Conservation (phyloP, 805 yeast species). For the Candida boleticola region DNA sequence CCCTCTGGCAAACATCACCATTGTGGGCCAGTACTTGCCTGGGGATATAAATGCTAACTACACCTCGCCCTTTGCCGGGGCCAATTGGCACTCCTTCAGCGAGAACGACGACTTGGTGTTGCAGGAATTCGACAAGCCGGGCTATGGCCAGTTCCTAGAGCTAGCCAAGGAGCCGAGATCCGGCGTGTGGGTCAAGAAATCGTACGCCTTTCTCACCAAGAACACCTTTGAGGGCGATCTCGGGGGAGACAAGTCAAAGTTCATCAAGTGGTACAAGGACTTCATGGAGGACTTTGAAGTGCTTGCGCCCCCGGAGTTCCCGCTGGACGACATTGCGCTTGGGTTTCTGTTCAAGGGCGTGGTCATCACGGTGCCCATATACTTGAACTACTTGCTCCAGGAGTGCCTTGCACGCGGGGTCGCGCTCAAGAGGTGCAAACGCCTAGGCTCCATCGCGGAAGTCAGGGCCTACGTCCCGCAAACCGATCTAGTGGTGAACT, state of each 20-base stretch:
- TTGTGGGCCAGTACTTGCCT: conserved; percentile 44
- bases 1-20: conserved; percentile 23
- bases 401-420: conserved; percentile 49
- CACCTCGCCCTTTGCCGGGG: conserved; percentile 71
- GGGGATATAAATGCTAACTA: conserved; percentile 53
- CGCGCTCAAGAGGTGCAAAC: conserved; percentile 37
- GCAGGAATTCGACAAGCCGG: conserved; percentile 46
- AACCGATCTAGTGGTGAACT: conserved; percentile 55
- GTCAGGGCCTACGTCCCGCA: conserved; percentile 40
- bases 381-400: conserved; percentile 51
- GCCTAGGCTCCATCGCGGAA: conserved; percentile 45
- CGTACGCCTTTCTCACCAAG: conserved; percentile 17
- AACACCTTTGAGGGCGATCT: conserved; percentile 8
- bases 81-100: conserved; percentile 68
- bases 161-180: conserved; percentile 43
- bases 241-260: conserved; percentile 21
- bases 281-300: conserved; percentile 40
- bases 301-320: conserved; percentile 34
- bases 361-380: conserved; percentile 57
- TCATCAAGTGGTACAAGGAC: conserved; percentile 44
- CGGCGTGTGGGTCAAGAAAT: conserved; percentile 39
- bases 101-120: conserved; percentile 29
- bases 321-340: conserved; percentile 31
- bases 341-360: conserved; percentile 55
- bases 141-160: conserved; percentile 46